These are phyloP conservation scores for Lactifluus rugatus DNA, from an alignment of 768 basidiomycete genomes.

Conservation along the genomic window DNA sequence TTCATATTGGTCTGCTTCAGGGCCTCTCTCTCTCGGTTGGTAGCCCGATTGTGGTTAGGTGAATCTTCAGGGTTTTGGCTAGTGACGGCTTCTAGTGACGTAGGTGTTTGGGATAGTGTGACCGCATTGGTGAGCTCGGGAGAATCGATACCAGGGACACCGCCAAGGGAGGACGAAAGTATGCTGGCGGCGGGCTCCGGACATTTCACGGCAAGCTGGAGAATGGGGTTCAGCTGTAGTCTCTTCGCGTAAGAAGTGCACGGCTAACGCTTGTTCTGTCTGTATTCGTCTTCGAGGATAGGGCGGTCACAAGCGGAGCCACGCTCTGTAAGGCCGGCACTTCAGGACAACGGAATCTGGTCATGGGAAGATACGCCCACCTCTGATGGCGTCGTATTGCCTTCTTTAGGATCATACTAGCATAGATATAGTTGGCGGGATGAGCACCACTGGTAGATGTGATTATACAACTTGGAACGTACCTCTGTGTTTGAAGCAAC, in stretches of 20 bases:
- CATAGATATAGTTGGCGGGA: neutral
- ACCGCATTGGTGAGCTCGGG: neutral
- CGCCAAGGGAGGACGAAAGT: neutral
- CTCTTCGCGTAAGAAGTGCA: neutral
- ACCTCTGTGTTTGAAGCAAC: neutral
- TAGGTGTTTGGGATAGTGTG: neutral
- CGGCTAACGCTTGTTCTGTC: slow-evolving; percentile 10
- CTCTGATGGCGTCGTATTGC: neutral
- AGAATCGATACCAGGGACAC: neutral
- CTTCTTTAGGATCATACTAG: slow-evolving; percentile 2
- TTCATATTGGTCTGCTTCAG: neutral
- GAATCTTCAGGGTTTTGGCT: neutral
- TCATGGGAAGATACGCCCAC: neutral
- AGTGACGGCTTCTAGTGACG: neutral
- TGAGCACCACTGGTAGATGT: neutral
- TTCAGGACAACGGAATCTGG: neutral
- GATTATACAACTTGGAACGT: neutral
- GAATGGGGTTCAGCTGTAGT: neutral
- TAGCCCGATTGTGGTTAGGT: neutral
- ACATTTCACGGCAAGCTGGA: neutral
- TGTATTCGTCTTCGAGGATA: neutral
- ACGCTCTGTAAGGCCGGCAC: neutral
- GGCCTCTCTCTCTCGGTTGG: neutral
- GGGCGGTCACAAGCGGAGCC: neutral
- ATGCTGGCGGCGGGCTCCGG: neutral